Evolutionary conservation across 768 basidiomycete genomes (phyloP).

Genomic region (Termitomyces sp.): DNA sequence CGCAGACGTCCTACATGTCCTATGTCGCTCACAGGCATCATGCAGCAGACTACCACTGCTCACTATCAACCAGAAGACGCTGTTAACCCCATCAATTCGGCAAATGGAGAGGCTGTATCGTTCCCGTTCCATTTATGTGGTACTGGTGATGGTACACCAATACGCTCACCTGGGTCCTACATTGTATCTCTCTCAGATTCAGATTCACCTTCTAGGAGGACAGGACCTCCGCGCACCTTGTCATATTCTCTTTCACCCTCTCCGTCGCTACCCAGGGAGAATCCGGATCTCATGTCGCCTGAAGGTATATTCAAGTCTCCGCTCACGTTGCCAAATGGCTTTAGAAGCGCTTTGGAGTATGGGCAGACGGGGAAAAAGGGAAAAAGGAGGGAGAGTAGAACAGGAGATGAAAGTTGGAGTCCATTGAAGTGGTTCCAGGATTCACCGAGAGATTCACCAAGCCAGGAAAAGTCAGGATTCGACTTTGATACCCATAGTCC

Average conservation of each 20-base stretch:
- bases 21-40: conserved; percentile 22
- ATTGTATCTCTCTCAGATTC: conserved; percentile 27
- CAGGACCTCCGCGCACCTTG: conserved; percentile 70
- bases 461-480: conserved; percentile 36
- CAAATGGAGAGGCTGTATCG: neutral
- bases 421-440: conserved; percentile 51
- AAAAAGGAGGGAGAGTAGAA: conserved; percentile 43
- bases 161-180: conserved; percentile 13
- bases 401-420: conserved; percentile 47
- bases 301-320: conserved; percentile 20
- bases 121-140: neutral
- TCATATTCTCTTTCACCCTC: conserved; percentile 52
- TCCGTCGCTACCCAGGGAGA: conserved; percentile 22
- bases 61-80: neutral
- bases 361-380: conserved; percentile 48
- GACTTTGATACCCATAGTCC: conserved; percentile 17
- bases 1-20: neutral
- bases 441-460: conserved; percentile 44
- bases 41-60: conserved; percentile 13
- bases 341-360: conserved; percentile 60
- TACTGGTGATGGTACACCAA: neutral
- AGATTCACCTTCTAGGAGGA: conserved; percentile 56
- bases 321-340: conserved; percentile 27
- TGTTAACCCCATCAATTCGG: neutral
- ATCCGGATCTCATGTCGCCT: conserved; percentile 17